Percentiles rank a stretch among this genome's conserved stretches.
Evolutionary conservation across 192 early-diverging fungal species (phyloP).

Genomic region (Entomortierella beljakovae): DNA sequence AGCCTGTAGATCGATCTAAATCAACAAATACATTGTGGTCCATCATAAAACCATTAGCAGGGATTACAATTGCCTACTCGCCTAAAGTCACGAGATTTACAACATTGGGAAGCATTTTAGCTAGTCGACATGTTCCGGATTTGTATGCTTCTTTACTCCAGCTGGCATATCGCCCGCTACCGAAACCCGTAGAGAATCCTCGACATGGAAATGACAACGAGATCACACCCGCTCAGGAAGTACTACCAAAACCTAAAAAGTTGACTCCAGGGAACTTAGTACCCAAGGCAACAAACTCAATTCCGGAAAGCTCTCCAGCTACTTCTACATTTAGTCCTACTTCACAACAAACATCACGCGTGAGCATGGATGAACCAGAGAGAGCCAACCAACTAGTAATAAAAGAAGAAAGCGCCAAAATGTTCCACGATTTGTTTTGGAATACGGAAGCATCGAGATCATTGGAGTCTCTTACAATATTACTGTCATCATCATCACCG

Average conservation of each 20-base stretch:
- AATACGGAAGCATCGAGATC: constrained; percentile 64
- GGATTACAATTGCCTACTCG: constrained; percentile 31
- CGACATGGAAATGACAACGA: neutral
- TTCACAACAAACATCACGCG: neutral
- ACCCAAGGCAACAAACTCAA: constrained; percentile 2
- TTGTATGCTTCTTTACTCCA: constrained; percentile 75
- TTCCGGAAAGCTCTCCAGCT: no score
- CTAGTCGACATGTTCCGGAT: constrained; percentile 69
- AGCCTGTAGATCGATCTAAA: neutral
- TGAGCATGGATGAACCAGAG: neutral
- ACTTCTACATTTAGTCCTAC: neutral
- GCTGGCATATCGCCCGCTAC: constrained; percentile 72
- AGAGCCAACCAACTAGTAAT: constrained; percentile 17
- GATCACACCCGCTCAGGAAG: neutral
- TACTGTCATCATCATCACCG: constrained; percentile 68
- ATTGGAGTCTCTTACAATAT: constrained; percentile 72
- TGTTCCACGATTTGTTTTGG: constrained; percentile 50
- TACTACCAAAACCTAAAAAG: neutral
- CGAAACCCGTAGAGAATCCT: constrained; percentile 17
- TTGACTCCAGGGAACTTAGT: constrained; percentile 15
- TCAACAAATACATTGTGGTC: constrained; percentile 22
- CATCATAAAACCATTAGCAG: constrained; percentile 36
- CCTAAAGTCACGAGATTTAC: constrained; percentile 55
- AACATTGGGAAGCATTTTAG: constrained; percentile 67
- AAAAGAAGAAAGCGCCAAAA: constrained; percentile 56